Conservation (phyloP, 2,329 filamentous ascomycete genomes). For the Sclerotinia minor region DNA sequence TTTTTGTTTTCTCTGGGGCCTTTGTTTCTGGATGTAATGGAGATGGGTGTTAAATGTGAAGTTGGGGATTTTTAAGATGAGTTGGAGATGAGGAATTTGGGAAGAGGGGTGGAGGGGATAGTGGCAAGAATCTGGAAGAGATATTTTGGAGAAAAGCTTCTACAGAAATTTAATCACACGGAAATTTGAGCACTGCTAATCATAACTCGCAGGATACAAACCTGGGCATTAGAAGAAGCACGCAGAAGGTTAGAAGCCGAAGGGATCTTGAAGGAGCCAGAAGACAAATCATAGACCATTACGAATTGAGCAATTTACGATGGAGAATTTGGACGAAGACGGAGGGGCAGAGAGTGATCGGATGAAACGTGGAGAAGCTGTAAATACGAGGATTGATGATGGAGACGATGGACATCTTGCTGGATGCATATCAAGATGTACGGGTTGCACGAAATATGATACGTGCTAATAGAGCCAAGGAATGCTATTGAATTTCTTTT, state of each 20-base stretch:
- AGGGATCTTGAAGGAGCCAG: slow-evolving; percentile 83
- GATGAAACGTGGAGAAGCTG: slow-evolving; percentile 18
- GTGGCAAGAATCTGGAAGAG: background rate
- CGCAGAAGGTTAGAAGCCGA: slow-evolving; percentile 92
- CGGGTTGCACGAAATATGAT: slow-evolving; percentile 19
- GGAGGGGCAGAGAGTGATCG: background rate
- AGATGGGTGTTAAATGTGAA: slow-evolving; percentile 10
- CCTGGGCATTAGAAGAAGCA: slow-evolving; percentile 97
- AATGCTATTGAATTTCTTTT: slow-evolving; percentile 20
- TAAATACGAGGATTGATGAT: slow-evolving; percentile 27
- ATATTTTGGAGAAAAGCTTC: background rate
- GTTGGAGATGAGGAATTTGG: background rate
- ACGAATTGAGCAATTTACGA: background rate
- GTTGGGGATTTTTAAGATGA: background rate
- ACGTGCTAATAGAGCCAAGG: slow-evolving; percentile 20
- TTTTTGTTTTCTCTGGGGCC: slow-evolving; percentile 21
- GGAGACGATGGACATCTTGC: slow-evolving; percentile 5
- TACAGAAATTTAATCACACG: background rate
- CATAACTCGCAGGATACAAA: slow-evolving; percentile 75
- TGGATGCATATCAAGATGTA: slow-evolving; percentile 10
- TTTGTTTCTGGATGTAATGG: background rate
- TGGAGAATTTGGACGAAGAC: background rate
- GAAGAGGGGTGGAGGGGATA: slow-evolving; percentile 16
- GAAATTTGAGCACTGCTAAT: background rate
- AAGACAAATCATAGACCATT: slow-evolving; percentile 40